These are phyloP conservation scores for Colletotrichum echinochloae DNA, from an alignment of 2,329 filamentous ascomycete genomes.

Conservation along the genomic window DNA sequence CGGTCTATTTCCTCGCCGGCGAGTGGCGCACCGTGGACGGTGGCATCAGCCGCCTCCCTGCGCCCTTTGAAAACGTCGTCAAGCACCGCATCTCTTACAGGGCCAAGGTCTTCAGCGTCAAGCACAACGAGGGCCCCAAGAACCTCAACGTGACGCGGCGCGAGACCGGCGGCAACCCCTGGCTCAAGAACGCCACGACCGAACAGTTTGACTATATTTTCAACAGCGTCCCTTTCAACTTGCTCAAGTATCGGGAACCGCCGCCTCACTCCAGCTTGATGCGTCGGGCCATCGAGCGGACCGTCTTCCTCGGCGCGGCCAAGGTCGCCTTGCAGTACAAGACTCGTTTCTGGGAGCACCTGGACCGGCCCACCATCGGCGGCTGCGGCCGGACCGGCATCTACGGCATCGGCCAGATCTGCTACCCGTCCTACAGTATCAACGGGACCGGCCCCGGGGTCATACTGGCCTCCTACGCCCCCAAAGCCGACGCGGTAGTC, in stretches of 20 bases:
- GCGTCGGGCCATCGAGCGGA: conserved; percentile 45
- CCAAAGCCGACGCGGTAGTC: conserved; percentile 55
- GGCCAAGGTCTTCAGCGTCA: conserved; percentile 44
- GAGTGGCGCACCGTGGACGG: conserved; percentile 48
- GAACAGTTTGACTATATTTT: conserved; percentile 54
- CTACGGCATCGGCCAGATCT: conserved; percentile 61
- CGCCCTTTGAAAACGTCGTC: conserved; percentile 51
- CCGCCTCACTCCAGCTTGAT: conserved; percentile 50
- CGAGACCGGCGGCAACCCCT: conserved; percentile 43
- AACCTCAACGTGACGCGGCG: conserved; percentile 43
- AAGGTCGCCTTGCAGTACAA: conserved; percentile 67
- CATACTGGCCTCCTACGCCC: conserved; percentile 61
- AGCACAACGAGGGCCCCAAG: conserved; percentile 44
- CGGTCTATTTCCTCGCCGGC: conserved; percentile 45
- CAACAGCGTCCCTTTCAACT: conserved; percentile 52
- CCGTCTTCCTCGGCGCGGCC: conserved; percentile 45
- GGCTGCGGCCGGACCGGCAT: conserved; percentile 63
- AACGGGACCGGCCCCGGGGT: conserved; percentile 64
- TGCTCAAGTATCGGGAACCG: conserved; percentile 53
- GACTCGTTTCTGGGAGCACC: conserved; percentile 56
- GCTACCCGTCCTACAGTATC: conserved; percentile 65
- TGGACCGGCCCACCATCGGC: conserved; percentile 50
- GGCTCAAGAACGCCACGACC: conserved; percentile 43
- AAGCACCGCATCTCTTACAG: conserved; percentile 44
- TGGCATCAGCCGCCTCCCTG: conserved; percentile 51